Percentiles rank a stretch among this genome's conserved stretches.
These are phyloP conservation scores for Termitomyces sp. DNA, from an alignment of 768 basidiomycete genomes.

Conservation along the genomic window DNA sequence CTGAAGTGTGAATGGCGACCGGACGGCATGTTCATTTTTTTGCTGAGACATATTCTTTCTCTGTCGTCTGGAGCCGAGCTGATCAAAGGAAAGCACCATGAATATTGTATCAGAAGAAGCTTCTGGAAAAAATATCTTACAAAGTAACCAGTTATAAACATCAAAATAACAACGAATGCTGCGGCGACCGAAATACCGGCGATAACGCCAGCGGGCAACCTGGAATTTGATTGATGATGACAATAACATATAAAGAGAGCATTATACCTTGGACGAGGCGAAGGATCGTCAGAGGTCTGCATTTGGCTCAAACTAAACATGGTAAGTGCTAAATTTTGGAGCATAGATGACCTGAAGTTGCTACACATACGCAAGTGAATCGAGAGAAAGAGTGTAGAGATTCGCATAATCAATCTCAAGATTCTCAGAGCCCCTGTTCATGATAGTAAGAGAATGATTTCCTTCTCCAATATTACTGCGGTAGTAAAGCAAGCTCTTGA, in stretches of 20 bases:
- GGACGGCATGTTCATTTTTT: background rate
- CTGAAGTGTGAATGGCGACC: background rate
- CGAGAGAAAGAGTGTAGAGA: background rate
- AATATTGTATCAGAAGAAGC: background rate
- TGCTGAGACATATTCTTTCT: background rate
- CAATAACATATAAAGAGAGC: background rate
- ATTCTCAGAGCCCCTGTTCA: background rate
- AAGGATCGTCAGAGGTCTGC: no score
- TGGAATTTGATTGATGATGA: background rate
- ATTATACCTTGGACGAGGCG: no score
- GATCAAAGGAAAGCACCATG: background rate
- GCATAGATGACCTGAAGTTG: background rate
- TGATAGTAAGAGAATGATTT: background rate
- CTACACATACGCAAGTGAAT: background rate
- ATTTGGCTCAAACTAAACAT: background rate
- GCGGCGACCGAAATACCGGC: background rate
- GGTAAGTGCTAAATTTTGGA: background rate
- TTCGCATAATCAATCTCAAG: constrained; percentile 1
- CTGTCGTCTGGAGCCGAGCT: background rate
- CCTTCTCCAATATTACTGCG: background rate
- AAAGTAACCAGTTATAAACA: background rate
- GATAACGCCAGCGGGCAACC: background rate
- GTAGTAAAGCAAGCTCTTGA: constrained; percentile 1
- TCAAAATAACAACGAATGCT: background rate
- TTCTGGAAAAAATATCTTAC: background rate